Base-by-base conservation (phyloP, 2,329 filamentous ascomycete genomes). In the Aspergillus alliaceus region DNA sequence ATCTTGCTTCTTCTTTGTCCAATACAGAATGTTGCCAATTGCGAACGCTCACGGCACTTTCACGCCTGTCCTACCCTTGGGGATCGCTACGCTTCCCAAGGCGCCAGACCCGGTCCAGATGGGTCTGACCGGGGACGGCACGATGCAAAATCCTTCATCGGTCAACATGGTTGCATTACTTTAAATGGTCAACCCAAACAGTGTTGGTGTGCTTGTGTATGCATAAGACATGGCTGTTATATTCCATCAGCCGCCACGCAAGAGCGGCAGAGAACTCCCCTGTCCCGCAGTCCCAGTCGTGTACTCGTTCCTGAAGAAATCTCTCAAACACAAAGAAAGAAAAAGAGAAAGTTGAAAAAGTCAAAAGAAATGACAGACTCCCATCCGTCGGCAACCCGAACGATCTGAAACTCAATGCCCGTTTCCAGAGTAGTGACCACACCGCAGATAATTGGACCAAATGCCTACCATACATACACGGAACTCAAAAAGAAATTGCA, bases 201-300 rank as follows among this genome's bases (percentile, higher is more conserved):
- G 44, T 48, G n/a, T n/a, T n/a, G n/a, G n/a, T n/a, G n/a, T n/a
- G n/a, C n/a, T n/a, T n/a, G n/a, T n/a, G 27, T 32, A 27, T 48
- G 44, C 44, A 48, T 44, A 52, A 54, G 48, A 53, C 48, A 59
- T 59, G 56, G 59, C 57, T 61, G 59, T n/a, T 42, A 59, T 31
- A 48, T 53, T 48, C 55, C 58, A 55, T 58, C 51, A 62, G 58
- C 60, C 54, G 56, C 54, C 54, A 59, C 48, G 40, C 47, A 63
- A 54, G 53, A 60, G 57, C 53, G 57, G 54, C 51, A 49, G 54
- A 54, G 59, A 71, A 70, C 64, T 68, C 66, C 67, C 62, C 52
- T 65, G 62, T 66, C 65, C 66, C 57, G 57, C 60, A 63, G 60
- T 60, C 67, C 66, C 66, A 66, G 67, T 70, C 67, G 63, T 70